A percentile compares a stretch with the other conserved stretches of the same genome.
Conservation (phyloP, 257 asterid genomes). For the Cruciata laevipes region DNA sequence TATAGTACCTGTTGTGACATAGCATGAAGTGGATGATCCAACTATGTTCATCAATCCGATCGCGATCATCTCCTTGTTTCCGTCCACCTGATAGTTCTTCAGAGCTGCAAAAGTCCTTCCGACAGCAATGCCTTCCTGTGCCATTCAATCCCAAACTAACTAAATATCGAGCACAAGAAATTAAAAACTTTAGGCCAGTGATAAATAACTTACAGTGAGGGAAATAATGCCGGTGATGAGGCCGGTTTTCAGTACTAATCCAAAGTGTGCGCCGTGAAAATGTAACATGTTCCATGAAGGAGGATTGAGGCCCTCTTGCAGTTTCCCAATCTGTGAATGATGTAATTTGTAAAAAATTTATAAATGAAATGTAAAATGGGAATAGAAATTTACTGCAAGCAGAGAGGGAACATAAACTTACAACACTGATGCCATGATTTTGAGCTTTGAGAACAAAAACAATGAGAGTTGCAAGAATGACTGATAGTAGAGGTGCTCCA, state of each 20-base stretch:
- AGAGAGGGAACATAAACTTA: conserved; percentile 17
- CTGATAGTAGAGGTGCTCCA: conserved; percentile 78
- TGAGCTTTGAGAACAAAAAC: conserved; percentile 68
- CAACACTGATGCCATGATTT: conserved; percentile 71
- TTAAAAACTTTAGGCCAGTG: neutral
- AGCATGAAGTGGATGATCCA: conserved; percentile 85
- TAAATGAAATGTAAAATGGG: no score
- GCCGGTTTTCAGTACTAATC: conserved; percentile 67
- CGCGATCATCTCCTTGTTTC: conserved; percentile 92
- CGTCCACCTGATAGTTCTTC: conserved; percentile 88
- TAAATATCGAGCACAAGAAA: neutral
- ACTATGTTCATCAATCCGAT: conserved; percentile 80
- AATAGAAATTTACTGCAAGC: no score
- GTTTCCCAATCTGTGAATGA: conserved; percentile 58
- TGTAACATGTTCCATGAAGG: conserved; percentile 89
- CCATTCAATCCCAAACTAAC: neutral
- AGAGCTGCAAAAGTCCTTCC: conserved; percentile 92
- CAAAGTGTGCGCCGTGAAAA: conserved; percentile 52
- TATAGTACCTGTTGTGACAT: conserved; percentile 67
- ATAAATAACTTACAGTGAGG: conserved; percentile 50
- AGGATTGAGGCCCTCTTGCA: conserved; percentile 72
- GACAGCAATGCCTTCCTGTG: conserved; percentile 90
- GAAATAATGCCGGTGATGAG: conserved; percentile 80
- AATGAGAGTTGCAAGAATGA: conserved; percentile 58
- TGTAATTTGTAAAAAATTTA: no score